These are phyloP conservation scores for Aspergillus tanneri DNA, from an alignment of 2,329 filamentous ascomycete genomes.

Conservation along the genomic window DNA sequence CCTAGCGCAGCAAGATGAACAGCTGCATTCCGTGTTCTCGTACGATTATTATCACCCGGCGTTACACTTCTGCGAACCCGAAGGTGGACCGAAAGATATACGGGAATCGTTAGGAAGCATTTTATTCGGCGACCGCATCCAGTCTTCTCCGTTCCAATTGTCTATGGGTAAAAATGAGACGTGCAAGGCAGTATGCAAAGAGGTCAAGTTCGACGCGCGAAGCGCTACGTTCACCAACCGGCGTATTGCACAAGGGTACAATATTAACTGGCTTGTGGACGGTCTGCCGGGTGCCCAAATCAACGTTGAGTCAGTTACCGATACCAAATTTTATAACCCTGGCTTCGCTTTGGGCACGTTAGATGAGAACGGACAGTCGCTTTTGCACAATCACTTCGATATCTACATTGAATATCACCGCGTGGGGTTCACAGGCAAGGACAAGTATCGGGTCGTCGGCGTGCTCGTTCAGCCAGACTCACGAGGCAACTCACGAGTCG, in stretches of 20 bases:
- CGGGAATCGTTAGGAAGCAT: slow-evolving; percentile 94
- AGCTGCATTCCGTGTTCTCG: slow-evolving; percentile 86
- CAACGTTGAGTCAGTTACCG: slow-evolving; percentile 71
- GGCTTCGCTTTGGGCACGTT: slow-evolving; percentile 76
- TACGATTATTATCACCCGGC: slow-evolving; percentile 92
- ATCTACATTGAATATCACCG: slow-evolving; percentile 91
- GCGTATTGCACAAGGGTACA: slow-evolving; percentile 81
- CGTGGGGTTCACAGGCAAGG: slow-evolving; percentile 54
- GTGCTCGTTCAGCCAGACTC: slow-evolving; percentile 85
- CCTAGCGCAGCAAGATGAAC: slow-evolving; percentile 71
- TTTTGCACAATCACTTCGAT: slow-evolving; percentile 93
- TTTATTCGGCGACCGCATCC: slow-evolving; percentile 93
- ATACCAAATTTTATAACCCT: slow-evolving; percentile 81
- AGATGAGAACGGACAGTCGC: slow-evolving; percentile 54
- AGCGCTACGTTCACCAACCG: slow-evolving; percentile 77
- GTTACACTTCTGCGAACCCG: slow-evolving; percentile 84
- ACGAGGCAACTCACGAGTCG: slow-evolving; percentile 55
- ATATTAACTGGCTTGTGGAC: slow-evolving; percentile 93
- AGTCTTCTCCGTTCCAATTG: slow-evolving; percentile 90
- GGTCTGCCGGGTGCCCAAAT: slow-evolving; percentile 87
- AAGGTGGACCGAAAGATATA: slow-evolving; percentile 72
- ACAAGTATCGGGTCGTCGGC: slow-evolving; percentile 84
- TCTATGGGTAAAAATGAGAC: slow-evolving; percentile 83
- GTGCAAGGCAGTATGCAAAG: slow-evolving; percentile 76
- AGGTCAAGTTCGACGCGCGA: slow-evolving; percentile 63